Percentiles rank a stretch among this genome's conserved stretches.
Conservation (phyloP, 2,329 filamentous ascomycete genomes). For the Orbilia blumenaviensis region DNA sequence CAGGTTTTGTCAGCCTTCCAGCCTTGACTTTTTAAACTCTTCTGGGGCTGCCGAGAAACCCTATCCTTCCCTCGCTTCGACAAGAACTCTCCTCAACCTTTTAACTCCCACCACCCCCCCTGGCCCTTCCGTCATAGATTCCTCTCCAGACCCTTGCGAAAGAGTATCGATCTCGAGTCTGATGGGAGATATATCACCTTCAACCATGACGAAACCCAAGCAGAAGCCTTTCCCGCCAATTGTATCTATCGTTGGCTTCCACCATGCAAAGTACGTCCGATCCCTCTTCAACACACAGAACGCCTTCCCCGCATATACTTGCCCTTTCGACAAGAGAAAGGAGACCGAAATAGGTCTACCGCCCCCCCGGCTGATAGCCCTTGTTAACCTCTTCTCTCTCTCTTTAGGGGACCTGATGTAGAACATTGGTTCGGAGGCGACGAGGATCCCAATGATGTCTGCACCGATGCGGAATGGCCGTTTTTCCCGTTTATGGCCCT, state of each 20-base stretch:
- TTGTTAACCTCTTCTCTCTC: neutral
- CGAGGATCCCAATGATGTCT: constrained; percentile 78
- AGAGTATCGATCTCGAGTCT: neutral
- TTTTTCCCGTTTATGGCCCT: constrained; percentile 95
- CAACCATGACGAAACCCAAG: constrained; percentile 33
- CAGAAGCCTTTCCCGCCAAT: constrained; percentile 69
- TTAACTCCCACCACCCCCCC: constrained; percentile 2
- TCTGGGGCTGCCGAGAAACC: constrained; percentile 13
- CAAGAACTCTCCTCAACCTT: neutral
- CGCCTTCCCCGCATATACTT: constrained; percentile 10
- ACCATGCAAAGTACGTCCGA: constrained; percentile 71
- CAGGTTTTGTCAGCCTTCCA: neutral
- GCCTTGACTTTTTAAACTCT: neutral
- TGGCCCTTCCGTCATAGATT: constrained; percentile 16
- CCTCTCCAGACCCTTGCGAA: neutral
- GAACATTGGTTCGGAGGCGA: constrained; percentile 85
- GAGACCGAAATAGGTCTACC: neutral
- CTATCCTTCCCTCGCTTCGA: constrained; percentile 11
- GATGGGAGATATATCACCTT: neutral
- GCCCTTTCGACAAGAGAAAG: constrained; percentile 12
- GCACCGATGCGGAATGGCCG: constrained; percentile 85
- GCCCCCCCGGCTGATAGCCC: neutral
- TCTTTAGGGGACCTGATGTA: constrained; percentile 80
- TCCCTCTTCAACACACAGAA: neutral
- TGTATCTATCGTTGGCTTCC: constrained; percentile 82